Conservation (phyloP, 352 stramenopile species). For the Pythium chondricola region DNA sequence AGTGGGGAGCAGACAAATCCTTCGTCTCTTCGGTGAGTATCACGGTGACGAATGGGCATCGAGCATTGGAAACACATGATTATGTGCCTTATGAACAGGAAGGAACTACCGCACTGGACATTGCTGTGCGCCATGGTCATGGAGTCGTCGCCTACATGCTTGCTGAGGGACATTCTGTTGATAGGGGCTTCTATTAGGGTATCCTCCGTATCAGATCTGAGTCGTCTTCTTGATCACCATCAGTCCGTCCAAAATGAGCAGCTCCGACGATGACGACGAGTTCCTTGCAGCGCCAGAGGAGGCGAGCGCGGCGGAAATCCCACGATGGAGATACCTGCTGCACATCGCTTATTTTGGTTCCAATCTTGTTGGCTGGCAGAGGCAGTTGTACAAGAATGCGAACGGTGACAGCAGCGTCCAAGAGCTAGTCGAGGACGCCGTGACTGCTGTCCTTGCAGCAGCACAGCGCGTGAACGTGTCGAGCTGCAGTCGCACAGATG, state of each 20-base stretch:
- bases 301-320: no score
- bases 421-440: conserved; percentile 64
- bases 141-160: conserved; percentile 57
- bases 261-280: conserved; percentile 6
- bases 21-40: conserved; percentile 40
- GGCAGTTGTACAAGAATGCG: conserved; percentile 45
- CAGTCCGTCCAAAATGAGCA: conserved; percentile 6
- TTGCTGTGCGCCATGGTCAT: conserved; percentile 61
- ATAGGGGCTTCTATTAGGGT: conserved; percentile 54
- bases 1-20: conserved; percentile 44
- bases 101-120: conserved; percentile 52
- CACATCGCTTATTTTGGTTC: conserved; percentile 77
- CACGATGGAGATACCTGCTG: conserved; percentile 41
- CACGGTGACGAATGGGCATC: no score
- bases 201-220: conserved; percentile 6
- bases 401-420: conserved; percentile 65
- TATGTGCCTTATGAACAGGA: conserved; percentile 26
- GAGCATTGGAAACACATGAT: not conserved
- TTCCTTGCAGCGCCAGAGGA: no score
- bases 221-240: not conserved
- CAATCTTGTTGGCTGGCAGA: conserved; percentile 76
- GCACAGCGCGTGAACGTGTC: conserved; percentile 70
- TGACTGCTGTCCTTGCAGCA: conserved; percentile 42
- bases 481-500: conserved; percentile 77
- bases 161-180: conserved; percentile 38